Conservation (phyloP, 2,329 filamentous ascomycete species). For the Penicillium sp. region DNA sequence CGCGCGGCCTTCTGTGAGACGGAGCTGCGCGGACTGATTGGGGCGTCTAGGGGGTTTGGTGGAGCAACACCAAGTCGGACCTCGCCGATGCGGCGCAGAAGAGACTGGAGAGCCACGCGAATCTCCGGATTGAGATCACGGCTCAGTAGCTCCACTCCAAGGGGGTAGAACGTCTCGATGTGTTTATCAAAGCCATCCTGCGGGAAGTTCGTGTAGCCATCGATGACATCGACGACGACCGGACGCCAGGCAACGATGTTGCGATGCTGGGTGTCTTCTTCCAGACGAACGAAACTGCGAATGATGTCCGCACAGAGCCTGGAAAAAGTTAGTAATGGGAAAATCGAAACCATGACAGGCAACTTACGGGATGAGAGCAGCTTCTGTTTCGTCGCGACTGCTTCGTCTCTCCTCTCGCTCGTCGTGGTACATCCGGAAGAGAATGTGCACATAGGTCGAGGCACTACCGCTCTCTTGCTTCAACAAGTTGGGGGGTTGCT, state of each 20-base stretch:
- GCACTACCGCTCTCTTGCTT: conserved; percentile 95
- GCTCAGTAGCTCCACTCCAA: conserved; percentile 78
- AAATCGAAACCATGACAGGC: neutral
- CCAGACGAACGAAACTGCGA: conserved; percentile 77
- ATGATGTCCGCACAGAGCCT: conserved; percentile 91
- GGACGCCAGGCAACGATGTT: conserved; percentile 98
- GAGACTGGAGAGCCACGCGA: conserved; percentile 72
- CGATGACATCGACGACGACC: conserved; percentile 93
- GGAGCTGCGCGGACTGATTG: conserved; percentile 39
- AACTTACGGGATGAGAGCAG: conserved; percentile 77
- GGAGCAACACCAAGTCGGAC: conserved; percentile 56
- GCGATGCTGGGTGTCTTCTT: conserved; percentile 94
- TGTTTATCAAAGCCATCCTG: conserved; percentile 77
- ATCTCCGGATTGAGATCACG: conserved; percentile 82
- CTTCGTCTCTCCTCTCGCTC: conserved; percentile 78
- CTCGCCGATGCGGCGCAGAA: conserved; percentile 83
- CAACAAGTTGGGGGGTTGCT: conserved; percentile 93
- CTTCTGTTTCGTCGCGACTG: conserved; percentile 80
- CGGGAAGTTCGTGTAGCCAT: conserved; percentile 86
- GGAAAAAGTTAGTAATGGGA: conserved; percentile 4
- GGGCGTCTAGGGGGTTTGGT: conserved; percentile 24
- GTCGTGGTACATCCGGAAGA: conserved; percentile 97
- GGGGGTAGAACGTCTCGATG: conserved; percentile 79
- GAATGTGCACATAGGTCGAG: conserved; percentile 90
- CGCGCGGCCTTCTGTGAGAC: conserved; percentile 35